Conservation (phyloP, 2,329 filamentous ascomycete species). For the Zalaria sp. region DNA sequence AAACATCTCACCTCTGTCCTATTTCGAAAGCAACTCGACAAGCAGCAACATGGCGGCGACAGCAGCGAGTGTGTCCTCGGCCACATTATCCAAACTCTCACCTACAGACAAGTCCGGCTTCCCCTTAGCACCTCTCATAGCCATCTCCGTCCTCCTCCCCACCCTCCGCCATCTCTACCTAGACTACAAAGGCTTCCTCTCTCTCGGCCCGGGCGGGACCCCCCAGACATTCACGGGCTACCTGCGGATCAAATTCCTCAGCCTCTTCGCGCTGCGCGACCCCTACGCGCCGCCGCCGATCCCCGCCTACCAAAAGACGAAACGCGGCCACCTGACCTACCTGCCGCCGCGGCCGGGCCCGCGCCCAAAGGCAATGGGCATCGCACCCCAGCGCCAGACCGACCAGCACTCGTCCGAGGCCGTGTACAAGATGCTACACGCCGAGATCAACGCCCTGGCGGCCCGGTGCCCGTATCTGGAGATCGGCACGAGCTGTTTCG, state of each 20-base stretch:
- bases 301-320: constrained; percentile 37
- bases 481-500: constrained; percentile 58
- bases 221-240: constrained; percentile 62
- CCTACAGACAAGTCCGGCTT: neutral
- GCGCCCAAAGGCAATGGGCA: constrained; percentile 56
- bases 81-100: too few relatives aligned
- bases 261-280: constrained; percentile 56
- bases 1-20: too few relatives aligned
- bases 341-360: constrained; percentile 49
- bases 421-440: constrained; percentile 42
- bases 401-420: constrained; percentile 46
- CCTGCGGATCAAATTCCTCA: constrained; percentile 56
- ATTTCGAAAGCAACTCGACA: too few relatives aligned
- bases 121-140: neutral
- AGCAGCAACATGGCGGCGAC: too few relatives aligned
- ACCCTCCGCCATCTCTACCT: constrained; percentile 35
- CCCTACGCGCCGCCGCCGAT: constrained; percentile 47
- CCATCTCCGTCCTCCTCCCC: constrained; percentile 26
- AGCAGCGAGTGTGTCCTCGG: too few relatives aligned
- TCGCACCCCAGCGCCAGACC: constrained; percentile 69
- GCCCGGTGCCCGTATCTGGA: constrained; percentile 25
- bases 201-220: constrained; percentile 67
- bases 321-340: constrained; percentile 43
- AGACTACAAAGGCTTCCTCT: constrained; percentile 64
- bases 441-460: constrained; percentile 38